Base-by-base conservation (phyloP, 495 filamentous ascomycete genomes). In the Neurospora tetraspora region DNA sequence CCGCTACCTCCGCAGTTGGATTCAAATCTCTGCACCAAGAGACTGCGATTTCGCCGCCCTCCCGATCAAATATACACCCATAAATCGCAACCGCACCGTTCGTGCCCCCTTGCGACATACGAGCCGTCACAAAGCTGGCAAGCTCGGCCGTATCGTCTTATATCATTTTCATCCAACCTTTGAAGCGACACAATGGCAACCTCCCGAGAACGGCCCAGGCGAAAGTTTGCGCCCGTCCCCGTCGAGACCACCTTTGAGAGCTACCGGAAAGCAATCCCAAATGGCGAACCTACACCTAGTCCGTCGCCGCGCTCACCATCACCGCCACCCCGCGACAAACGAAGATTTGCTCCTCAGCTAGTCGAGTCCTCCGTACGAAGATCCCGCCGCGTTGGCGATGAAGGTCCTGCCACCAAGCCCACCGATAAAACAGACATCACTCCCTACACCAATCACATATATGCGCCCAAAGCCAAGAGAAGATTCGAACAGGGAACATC, bases 351-450 rank as follows among this genome's bases (percentile, higher is more conserved):
- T 8, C 89, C 90, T 2, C 87, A 93, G 75, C 85, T 91, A 6
- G 86, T 92, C 68, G 91, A 92, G 78, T 92, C 89, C n/a, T 85
- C 87, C 10, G 80, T 81, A 10, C 85, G 88, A 20, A 84, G 89
- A 70, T 85, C 85, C 14, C 86, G 86, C 74, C 84, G 85, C 73
- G 82, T 82, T 38, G 82, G 86, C 20, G 86, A 88, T 69, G 80
- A 82, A n/a, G 84, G 82, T 14, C 85, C 82, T 18, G 85, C 85
- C 31, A 86, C 84, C 18, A 82, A 78, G 39, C 84, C 82, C 12
- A 82, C 83, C 47, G 87, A 89, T 80, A 87, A 83, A 80, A 88
- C 87, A 7, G 87, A 88, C 71, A 85, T 88, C 12, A 88, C 87
- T 2, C 87, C 87, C 20, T 86, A 86, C 72, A 86, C 85, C 14